Percentiles rank a stretch among this genome's conserved stretches.
phyloP scores from a whole-genome alignment of 1,284 basidiomycete species.

The Irpex sp. region DNA sequence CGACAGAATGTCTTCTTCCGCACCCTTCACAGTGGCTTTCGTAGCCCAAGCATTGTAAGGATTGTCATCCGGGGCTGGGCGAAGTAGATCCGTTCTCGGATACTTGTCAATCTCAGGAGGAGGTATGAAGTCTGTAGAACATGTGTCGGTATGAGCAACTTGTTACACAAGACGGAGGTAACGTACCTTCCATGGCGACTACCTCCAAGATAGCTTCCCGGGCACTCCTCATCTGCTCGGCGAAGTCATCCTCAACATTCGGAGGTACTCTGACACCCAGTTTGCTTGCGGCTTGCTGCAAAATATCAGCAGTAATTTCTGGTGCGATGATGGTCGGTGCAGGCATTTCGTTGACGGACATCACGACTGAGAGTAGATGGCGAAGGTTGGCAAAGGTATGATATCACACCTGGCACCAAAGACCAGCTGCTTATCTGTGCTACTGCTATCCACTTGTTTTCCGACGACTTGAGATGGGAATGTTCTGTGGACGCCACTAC shows the following conservation, averaged over 20 bases:
- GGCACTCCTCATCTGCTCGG: slow-evolving; percentile 12
- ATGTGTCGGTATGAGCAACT: neutral
- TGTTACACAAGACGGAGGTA: neutral
- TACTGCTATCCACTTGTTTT: neutral
- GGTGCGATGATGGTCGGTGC: slow-evolving; percentile 3
- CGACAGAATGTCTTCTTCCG: slow-evolving; percentile 10
- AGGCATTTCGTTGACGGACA: neutral
- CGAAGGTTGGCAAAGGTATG: neutral
- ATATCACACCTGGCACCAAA: neutral
- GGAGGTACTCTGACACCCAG: slow-evolving; percentile 14
- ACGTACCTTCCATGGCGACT: slow-evolving; percentile 16
- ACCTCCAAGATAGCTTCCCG: slow-evolving; percentile 18
- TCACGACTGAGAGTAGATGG: neutral
- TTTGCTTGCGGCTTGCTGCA: slow-evolving; percentile 14
- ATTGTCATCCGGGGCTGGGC: slow-evolving; percentile 12
- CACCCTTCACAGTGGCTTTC: slow-evolving; percentile 13
- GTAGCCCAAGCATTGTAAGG: slow-evolving; percentile 19
- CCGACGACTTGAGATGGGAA: neutral
- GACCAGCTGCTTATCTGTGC: neutral
- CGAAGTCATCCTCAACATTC: slow-evolving; percentile 14
- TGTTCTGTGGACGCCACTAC: no score
- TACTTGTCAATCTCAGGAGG: slow-evolving; percentile 12
- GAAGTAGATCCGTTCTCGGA: slow-evolving; percentile 13
- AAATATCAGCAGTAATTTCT: slow-evolving; percentile 11
- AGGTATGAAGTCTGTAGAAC: slow-evolving; percentile 13